Evolutionary conservation across 2,329 filamentous ascomycete genomes (phyloP).

Genomic region (Arthrobotrys pseudoclavata): DNA sequence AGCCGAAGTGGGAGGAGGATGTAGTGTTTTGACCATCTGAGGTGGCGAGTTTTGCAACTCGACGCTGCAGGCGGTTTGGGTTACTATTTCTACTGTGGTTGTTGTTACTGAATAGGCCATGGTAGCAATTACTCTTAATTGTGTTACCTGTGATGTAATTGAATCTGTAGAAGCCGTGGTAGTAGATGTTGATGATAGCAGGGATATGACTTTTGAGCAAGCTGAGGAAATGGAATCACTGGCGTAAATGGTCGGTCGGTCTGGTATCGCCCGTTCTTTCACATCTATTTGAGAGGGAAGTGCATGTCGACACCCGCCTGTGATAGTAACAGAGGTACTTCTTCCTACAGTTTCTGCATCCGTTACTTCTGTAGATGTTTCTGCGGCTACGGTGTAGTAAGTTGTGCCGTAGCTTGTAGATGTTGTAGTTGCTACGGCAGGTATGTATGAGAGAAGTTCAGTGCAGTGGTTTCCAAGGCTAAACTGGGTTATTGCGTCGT

Average conservation of each 20-base stretch:
- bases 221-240: neutral
- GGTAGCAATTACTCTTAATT: neutral
- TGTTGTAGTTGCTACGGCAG: neutral
- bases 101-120: neutral
- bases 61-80: neutral
- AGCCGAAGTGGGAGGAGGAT: neutral
- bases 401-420: neutral
- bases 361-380: neutral
- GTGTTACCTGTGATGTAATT: neutral
- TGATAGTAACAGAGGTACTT: neutral
- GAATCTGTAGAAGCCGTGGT: neutral
- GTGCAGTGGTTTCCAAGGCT: neutral
- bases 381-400: neutral
- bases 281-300: neutral
- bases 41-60: neutral
- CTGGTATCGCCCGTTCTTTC: neutral
- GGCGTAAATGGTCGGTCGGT: neutral
- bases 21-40: neutral
- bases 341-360: neutral
- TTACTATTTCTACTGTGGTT: neutral
- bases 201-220: neutral
- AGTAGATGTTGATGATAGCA: neutral
- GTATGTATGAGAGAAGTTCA: neutral
- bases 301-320: neutral
- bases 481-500: neutral